These are phyloP conservation scores for Debaryomycetaceae sp. DNA, from an alignment of 1,139 yeast genomes.

Conservation along the genomic window DNA sequence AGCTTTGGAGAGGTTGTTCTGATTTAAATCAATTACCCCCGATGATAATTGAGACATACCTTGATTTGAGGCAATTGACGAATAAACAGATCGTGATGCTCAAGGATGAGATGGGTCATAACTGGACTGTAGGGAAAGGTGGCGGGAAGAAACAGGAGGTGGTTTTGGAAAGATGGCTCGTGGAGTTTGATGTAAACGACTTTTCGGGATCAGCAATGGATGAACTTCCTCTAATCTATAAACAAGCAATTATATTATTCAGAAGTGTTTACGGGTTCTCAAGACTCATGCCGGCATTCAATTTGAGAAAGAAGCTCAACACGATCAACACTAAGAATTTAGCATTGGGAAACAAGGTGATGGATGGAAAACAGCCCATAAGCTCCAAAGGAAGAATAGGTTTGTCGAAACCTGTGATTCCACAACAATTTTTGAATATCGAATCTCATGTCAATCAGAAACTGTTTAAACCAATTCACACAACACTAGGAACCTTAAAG, in stretches of 20 bases:
- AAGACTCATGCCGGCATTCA: constrained; percentile 70
- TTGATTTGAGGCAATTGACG: constrained; percentile 64
- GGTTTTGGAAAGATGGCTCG: constrained; percentile 88
- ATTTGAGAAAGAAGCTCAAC: constrained; percentile 41
- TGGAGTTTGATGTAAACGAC: constrained; percentile 59
- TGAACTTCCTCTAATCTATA: constrained; percentile 69
- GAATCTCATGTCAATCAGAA: constrained; percentile 58
- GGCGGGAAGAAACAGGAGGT: constrained; percentile 65
- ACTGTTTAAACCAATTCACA: constrained; percentile 64
- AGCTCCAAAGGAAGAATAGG: constrained; percentile 84
- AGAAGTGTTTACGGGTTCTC: constrained; percentile 68
- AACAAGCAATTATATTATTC: constrained; percentile 69
- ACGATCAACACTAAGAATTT: constrained; percentile 16
- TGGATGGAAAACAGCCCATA: constrained; percentile 77
- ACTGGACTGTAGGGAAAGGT: constrained; percentile 41
- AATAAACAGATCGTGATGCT: constrained; percentile 61
- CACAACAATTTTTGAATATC: constrained; percentile 33
- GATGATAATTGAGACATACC: constrained; percentile 76
- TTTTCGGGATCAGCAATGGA: constrained; percentile 27
- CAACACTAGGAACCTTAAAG: constrained; percentile 70
- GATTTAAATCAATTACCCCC: constrained; percentile 58
- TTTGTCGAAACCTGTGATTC: constrained; percentile 63
- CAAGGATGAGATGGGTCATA: constrained; percentile 43
- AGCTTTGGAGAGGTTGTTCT: constrained; percentile 51
- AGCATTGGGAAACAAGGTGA: constrained; percentile 52